Percentiles rank a stretch among this genome's conserved stretches.
Evolutionary conservation across 495 filamentous ascomycete genomes (phyloP).

Genomic region (Penicillium maclennaniae): DNA sequence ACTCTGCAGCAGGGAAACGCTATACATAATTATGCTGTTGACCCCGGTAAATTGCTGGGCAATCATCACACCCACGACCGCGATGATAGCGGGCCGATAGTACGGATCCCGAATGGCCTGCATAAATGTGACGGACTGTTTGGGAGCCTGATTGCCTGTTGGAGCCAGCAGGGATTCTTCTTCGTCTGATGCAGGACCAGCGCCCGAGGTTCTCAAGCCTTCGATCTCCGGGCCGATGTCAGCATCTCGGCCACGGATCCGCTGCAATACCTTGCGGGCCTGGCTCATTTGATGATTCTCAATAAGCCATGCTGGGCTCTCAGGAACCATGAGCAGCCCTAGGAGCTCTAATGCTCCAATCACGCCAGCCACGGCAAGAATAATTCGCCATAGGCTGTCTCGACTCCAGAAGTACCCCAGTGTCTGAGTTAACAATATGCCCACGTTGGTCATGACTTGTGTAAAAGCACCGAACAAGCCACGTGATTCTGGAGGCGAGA

Average conservation of each 20-base stretch:
- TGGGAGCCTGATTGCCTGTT: constrained; percentile 23
- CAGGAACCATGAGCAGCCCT: constrained; percentile 67
- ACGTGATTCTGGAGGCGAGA: constrained; percentile 71
- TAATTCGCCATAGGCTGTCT: constrained; percentile 74
- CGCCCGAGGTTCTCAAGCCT: constrained; percentile 51
- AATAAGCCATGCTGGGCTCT: constrained; percentile 84
- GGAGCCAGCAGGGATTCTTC: constrained; percentile 46
- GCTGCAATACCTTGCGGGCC: constrained; percentile 65
- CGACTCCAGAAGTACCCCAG: constrained; percentile 83
- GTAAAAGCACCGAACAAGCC: constrained; percentile 91
- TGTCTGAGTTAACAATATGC: constrained; percentile 78
- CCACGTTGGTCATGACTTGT: constrained; percentile 91
- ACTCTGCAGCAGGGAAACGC: constrained; percentile 75
- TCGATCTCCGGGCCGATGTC: constrained; percentile 73
- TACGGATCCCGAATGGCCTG: constrained; percentile 58
- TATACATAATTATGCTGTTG: constrained; percentile 98
- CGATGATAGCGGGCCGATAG: constrained; percentile 73
- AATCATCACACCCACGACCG: constrained; percentile 86
- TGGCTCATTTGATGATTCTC: constrained; percentile 56
- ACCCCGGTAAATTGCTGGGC: constrained; percentile 90
- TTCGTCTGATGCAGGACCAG: constrained; percentile 45
- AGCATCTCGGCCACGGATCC: constrained; percentile 64
- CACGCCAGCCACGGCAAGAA: constrained; percentile 68
- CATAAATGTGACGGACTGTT: constrained; percentile 60
- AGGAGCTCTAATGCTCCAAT: constrained; percentile 63